Evolutionary conservation across 352 stramenopile genomes (phyloP), one percentile per base, ranked within the genome.

Genomic region (Aphanomyces cochlioides): DNA sequence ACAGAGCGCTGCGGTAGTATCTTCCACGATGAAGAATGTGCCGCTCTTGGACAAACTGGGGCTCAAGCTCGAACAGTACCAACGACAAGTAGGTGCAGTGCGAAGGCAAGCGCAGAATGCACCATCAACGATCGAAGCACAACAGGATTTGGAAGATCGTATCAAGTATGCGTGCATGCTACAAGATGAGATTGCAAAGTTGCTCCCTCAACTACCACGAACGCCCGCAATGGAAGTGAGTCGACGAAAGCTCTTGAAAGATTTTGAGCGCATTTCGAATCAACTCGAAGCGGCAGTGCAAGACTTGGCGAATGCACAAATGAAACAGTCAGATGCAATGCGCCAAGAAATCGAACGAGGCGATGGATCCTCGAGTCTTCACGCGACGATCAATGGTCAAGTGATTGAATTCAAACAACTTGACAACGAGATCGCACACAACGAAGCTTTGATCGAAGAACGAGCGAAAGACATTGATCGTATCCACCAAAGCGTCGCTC

Each of bases 371-470:
- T 41, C 13, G 37, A 67, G 36, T 10, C 38, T 70, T n/a, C 64
- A 64, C 37, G 64, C 37, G 15, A 61, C 64, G 40, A 37, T 70
- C 47, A 60, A 92, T 39, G 86, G 86, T 2, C 83, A 91, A 64
- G 78, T 92, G 17, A 78, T 91, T 61, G 81, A 90, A 74, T 94
- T 94, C 72, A 78, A 87, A 21, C 81, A 91, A 69, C 76, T 93
- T 7, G 84, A 92, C 75, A 87, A 86, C 60, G 86, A 95, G 74
- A 92, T 93, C 58, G 87, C 85, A 34, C 85, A 93, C 72, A 95
- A 95, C 75, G 87, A 94, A 64, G 89, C 86, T 56, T 79, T 96
- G 19, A 96, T 96, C 58, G 85, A 95, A 73, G 89, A 96, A 77
- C 87, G 87, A 36, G 87, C 93, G 69, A 83, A 90, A 50, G 89